Percentiles rank a stretch among this genome's conserved stretches.
phyloP scores from a whole-genome alignment of 2,329 filamentous ascomycete species.

The Aspergillus vadensis region DNA sequence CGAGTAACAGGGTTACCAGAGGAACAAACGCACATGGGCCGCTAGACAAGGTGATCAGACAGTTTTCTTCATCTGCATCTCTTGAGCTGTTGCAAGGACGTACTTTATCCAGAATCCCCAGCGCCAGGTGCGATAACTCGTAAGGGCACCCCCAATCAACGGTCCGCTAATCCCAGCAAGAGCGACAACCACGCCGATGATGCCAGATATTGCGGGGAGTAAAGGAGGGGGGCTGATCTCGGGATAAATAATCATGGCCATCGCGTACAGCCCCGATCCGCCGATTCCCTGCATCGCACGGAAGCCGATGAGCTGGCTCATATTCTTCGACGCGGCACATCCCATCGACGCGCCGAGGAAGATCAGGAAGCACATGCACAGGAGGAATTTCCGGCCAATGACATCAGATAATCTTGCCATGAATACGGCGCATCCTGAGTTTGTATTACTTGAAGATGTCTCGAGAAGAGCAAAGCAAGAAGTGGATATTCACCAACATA shows the following conservation, averaged over 20 bases:
- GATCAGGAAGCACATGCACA: constrained; percentile 3
- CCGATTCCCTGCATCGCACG: constrained; percentile 5
- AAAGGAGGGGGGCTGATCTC: constrained; percentile 1
- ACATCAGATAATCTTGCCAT: constrained; percentile 8
- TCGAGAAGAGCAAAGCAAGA: neutral
- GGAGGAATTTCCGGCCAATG: constrained; percentile 5
- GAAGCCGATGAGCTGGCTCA: constrained; percentile 11
- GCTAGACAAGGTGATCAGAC: neutral
- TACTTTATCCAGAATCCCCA: constrained; percentile 12
- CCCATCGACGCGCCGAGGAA: constrained; percentile 13
- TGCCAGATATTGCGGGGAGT: constrained; percentile 8
- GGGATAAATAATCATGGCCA: constrained; percentile 6
- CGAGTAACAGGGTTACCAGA: neutral
- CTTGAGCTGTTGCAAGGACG: neutral
- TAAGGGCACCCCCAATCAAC: constrained; percentile 6
- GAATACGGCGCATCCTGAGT: constrained; percentile 1
- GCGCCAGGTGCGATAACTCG: constrained; percentile 4
- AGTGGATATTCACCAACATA: constrained; percentile 8
- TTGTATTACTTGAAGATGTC: neutral
- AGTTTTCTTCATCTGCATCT: neutral
- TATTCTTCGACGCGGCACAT: constrained; percentile 10
- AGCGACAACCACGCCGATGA: neutral
- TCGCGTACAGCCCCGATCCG: constrained; percentile 7
- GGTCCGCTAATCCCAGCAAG: constrained; percentile 9
- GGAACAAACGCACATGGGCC: constrained; percentile 6